phyloP scores from a whole-genome alignment of 169 alveolate species.

The Plasmodium relictum region DNA sequence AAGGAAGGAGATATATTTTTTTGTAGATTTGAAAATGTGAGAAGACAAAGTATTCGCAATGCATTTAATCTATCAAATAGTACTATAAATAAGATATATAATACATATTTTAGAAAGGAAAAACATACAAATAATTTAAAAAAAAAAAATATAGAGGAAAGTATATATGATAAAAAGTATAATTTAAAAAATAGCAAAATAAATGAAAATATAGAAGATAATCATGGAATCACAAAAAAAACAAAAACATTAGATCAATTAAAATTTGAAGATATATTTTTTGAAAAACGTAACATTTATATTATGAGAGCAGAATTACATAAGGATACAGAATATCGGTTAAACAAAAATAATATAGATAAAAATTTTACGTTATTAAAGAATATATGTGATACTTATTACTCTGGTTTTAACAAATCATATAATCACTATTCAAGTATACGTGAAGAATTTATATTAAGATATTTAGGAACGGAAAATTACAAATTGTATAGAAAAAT shows the following conservation, averaged over 20 bases:
- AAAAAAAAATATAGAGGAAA: background rate
- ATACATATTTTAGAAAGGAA: conserved; percentile 47
- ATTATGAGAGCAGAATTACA: conserved; percentile 73
- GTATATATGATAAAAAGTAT: background rate
- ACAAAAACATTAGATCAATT: conserved; percentile 17
- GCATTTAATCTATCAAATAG: conserved; percentile 61
- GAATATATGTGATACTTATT: conserved; percentile 67
- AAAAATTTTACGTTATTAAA: conserved; percentile 45
- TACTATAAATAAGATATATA: conserved; percentile 36
- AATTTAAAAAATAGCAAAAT: background rate
- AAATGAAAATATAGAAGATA: background rate
- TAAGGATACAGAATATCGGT: conserved; percentile 69
- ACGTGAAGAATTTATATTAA: conserved; percentile 64
- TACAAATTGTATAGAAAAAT: conserved; percentile 67
- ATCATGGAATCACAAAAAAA: background rate
- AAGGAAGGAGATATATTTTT: conserved; percentile 72
- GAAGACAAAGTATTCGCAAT: conserved; percentile 51
- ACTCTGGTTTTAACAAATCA: conserved; percentile 67
- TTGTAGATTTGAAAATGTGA: conserved; percentile 67
- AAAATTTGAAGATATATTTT: conserved; percentile 61
- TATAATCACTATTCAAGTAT: conserved; percentile 53
- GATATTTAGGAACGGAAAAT: conserved; percentile 62
- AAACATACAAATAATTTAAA: conserved; percentile 4
- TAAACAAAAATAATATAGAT: conserved; percentile 71
- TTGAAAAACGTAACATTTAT: conserved; percentile 49